Base-by-base conservation (phyloP, 805 yeast genomes). In the Candida ortonii region DNA sequence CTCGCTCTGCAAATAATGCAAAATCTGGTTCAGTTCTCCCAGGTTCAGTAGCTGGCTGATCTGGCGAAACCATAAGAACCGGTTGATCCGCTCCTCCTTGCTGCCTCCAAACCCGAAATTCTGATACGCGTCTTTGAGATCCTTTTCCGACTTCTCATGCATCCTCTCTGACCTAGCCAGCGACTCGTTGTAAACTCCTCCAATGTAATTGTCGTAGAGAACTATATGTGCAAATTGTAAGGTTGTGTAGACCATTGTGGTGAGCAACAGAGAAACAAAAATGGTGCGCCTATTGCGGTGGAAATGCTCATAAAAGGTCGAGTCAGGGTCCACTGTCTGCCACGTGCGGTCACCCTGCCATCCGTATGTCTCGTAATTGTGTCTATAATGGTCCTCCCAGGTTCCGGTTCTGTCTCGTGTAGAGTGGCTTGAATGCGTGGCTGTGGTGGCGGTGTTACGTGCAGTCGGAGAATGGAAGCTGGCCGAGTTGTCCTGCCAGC, bases 61-160 rank as follows among this genome's bases (percentile, higher is more conserved):
- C 28, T 56, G 46, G 46, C 79, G 61, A 48, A 73, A 73, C 78
- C 78, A 73, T 36, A 79, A 44, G 49, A 79, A 79, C 39, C 86
- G 62, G 38, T 68, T 62, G 16, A 78, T 65, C 22, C 84, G 61
- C 3, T 75, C 70, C 30, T 70, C 55, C 41, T 71, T 70, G 14
- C 68, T 64, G 6, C 50, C 57, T 19, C 76, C 84, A 24, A 69
- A 52, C 2, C 81, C 80, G 48, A 65, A 76, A 50, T 78, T 78
- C 12, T 59, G 44, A 36, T 68, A 67, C 1, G 77, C 73, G 19
- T 59, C 57, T 7, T 48, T 47, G 43, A 67, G 60, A 38, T 65
- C 73, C 11, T 43, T 34, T 41, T 64, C 72, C 16, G 67, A 62
- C 26, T 52, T 64, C 18, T 68, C 70, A 35, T 70, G 69, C 4